Percentiles rank a stretch among this genome's conserved stretches.
Evolutionary conservation across 1,284 basidiomycete genomes (phyloP).

Genomic region (Stereum hirsutum): DNA sequence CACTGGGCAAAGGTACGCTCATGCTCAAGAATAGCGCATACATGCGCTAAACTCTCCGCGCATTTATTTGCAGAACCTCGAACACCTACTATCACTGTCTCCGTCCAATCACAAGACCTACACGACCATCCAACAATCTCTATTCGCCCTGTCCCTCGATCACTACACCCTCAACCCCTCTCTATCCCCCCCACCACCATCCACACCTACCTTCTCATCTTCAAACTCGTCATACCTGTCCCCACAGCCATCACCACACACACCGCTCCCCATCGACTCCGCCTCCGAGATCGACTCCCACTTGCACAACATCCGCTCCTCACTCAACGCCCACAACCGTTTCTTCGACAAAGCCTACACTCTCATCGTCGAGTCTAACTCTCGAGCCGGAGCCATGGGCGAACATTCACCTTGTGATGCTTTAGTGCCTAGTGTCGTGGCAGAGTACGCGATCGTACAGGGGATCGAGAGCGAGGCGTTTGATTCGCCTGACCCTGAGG

Average conservation of each 20-base stretch:
- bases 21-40: slow-evolving; percentile 10
- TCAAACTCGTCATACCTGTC: background rate
- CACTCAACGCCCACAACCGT: slow-evolving; percentile 69
- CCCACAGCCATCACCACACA: slow-evolving; percentile 4
- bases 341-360: slow-evolving; percentile 92
- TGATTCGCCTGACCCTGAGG: background rate
- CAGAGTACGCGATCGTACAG: slow-evolving; percentile 74
- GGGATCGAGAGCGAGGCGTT: slow-evolving; percentile 42
- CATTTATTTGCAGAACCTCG: slow-evolving; percentile 48
- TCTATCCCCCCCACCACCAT: slow-evolving; percentile 8
- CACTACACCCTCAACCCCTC: slow-evolving; percentile 42
- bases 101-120: slow-evolving; percentile 54
- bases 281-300: slow-evolving; percentile 60
- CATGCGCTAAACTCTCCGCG: slow-evolving; percentile 3
- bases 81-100: slow-evolving; percentile 62
- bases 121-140: slow-evolving; percentile 60
- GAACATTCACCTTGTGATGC: slow-evolving; percentile 94
- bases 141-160: slow-evolving; percentile 70
- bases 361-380: slow-evolving; percentile 80
- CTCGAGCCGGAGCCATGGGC: slow-evolving; percentile 81
- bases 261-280: slow-evolving; percentile 19
- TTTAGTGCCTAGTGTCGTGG: slow-evolving; percentile 84
- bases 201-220: slow-evolving; percentile 4
- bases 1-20: slow-evolving; percentile 65
- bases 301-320: slow-evolving; percentile 68